Evolutionary conservation across 2,329 filamentous ascomycete species (phyloP).

Genomic region (Scolecobasidium constrictum): DNA sequence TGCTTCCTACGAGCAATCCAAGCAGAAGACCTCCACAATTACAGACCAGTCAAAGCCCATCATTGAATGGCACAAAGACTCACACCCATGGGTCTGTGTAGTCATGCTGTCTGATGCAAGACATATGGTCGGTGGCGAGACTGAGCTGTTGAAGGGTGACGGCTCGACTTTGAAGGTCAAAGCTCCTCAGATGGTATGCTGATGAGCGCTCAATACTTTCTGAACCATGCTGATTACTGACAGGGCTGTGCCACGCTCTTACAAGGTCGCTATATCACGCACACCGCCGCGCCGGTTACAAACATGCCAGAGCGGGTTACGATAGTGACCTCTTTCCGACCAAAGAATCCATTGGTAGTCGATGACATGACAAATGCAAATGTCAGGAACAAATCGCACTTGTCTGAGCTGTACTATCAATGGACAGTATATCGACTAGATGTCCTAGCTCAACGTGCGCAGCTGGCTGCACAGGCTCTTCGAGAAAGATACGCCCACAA

Average conservation of each 20-base stretch:
- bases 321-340: slow-evolving; percentile 36
- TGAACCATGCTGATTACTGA: neutral
- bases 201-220: slow-evolving; percentile 7
- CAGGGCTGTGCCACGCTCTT: slow-evolving; percentile 27
- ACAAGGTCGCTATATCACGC: slow-evolving; percentile 36
- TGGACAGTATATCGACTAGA: slow-evolving; percentile 53
- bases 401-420: slow-evolving; percentile 48
- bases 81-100: slow-evolving; percentile 58
- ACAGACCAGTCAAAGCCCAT: slow-evolving; percentile 41
- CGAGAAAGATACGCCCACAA: too few species aligned
- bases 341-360: slow-evolving; percentile 32
- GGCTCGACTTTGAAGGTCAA: slow-evolving; percentile 44
- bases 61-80: slow-evolving; percentile 53
- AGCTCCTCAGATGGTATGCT: neutral
- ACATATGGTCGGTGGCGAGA: slow-evolving; percentile 54
- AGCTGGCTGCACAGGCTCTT: neutral
- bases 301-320: slow-evolving; percentile 33
- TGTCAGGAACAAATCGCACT: slow-evolving; percentile 46
- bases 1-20: slow-evolving; percentile 22
- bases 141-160: slow-evolving; percentile 42
- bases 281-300: slow-evolving; percentile 29
- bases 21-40: slow-evolving; percentile 13
- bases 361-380: slow-evolving; percentile 53
- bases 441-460: slow-evolving; percentile 25
- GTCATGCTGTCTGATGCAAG: slow-evolving; percentile 54